Evolutionary conservation across 306 rosid genomes (phyloP).

Genomic region (apple (Malus domestica)): DNA sequence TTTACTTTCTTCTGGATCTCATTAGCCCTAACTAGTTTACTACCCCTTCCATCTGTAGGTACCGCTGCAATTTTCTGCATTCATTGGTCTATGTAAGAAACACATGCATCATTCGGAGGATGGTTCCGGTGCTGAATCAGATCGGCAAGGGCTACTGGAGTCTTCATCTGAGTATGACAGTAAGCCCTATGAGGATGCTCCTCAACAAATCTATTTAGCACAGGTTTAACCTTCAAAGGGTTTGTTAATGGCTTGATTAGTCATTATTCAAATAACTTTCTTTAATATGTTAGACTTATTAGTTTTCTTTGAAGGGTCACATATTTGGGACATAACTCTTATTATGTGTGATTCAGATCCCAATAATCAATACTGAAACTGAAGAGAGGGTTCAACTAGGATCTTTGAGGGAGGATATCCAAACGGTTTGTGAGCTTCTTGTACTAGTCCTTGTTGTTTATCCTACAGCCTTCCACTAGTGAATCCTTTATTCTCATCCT

Average conservation of each 20-base stretch:
- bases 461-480: neutral
- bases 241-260: neutral
- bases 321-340: slow-evolving; percentile 4
- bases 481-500: neutral
- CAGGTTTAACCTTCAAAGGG: slow-evolving; percentile 50
- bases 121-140: slow-evolving; percentile 17
- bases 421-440: slow-evolving; percentile 41
- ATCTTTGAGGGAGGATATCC: slow-evolving; percentile 53
- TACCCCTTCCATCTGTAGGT: slow-evolving; percentile 40
- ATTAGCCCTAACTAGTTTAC: slow-evolving; percentile 1
- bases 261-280: neutral
- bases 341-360: slow-evolving; percentile 43
- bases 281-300: neutral
- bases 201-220: slow-evolving; percentile 76
- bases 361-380: slow-evolving; percentile 51
- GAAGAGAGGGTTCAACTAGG: slow-evolving; percentile 66
- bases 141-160: slow-evolving; percentile 12
- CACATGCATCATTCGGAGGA: slow-evolving; percentile 25
- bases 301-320: slow-evolving; percentile 2
- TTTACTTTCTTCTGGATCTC: neutral
- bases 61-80: slow-evolving; percentile 69
- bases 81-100: slow-evolving; percentile 58
- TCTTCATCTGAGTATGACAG: slow-evolving; percentile 17
- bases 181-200: slow-evolving; percentile 42
- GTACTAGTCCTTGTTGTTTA: slow-evolving; percentile 10